These are phyloP conservation scores for Silene latifolia DNA, from an alignment of 148 eudicot genomes.

Conservation along the genomic window DNA sequence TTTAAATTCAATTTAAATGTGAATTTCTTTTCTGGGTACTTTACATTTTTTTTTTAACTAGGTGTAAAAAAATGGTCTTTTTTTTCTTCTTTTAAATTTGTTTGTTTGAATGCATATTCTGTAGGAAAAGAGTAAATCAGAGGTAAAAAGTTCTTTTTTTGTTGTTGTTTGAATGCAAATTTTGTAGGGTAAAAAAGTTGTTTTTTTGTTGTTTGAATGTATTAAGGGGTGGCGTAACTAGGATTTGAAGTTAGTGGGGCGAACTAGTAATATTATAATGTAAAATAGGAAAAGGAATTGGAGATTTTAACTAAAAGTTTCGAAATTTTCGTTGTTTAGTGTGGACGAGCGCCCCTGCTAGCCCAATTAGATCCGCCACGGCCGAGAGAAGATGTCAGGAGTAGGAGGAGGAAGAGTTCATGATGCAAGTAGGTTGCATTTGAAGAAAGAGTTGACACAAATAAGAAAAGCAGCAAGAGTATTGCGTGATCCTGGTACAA, in stretches of 20 bases:
- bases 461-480: slow-evolving; percentile 76
- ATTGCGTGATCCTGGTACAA: slow-evolving; percentile 90
- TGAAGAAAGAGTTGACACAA: slow-evolving; percentile 94
- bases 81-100: neutral
- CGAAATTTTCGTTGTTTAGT: too few relatives aligned
- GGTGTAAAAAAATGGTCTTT: neutral
- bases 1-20: slow-evolving; percentile 26
- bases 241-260: too few relatives aligned
- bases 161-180: neutral
- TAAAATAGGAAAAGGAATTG: too few relatives aligned
- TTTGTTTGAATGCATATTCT: too few relatives aligned
- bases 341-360: too few relatives aligned
- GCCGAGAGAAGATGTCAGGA: neutral
- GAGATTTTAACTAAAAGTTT: too few relatives aligned
- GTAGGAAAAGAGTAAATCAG: too few relatives aligned
- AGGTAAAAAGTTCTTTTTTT: neutral
- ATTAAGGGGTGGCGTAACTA: neutral
- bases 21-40: slow-evolving; percentile 12
- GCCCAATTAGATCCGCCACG: too few relatives aligned
- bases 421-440: slow-evolving; percentile 91
- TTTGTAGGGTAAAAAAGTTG: neutral
- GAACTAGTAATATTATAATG: too few relatives aligned
- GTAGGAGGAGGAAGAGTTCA: slow-evolving; percentile 27
- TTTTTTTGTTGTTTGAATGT: slow-evolving; percentile 15
- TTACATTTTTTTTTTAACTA: neutral